Evolutionary conservation across 2,329 filamentous ascomycete genomes (phyloP), one percentile per base, ranked within the genome.

Genomic region (Trichophyton equinum): DNA sequence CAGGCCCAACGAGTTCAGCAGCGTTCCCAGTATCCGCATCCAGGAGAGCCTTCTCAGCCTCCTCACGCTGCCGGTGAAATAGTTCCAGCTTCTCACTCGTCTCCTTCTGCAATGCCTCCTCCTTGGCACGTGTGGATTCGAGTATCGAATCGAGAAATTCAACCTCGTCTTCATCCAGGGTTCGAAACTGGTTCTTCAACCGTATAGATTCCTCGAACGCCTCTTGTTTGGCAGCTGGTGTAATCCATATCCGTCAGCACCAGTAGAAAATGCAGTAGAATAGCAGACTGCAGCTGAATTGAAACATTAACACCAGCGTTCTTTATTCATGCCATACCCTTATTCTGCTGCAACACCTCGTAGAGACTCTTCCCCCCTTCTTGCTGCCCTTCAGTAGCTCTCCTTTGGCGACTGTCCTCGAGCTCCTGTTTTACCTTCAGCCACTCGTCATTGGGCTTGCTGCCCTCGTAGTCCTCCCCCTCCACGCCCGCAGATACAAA

Each of bases 11-110:
- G 9, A 57, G 58, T 2, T 64, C 49, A 9, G 20, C 61, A n/a
- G 61, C 59, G 27, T 73, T 69, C 11, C 65, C 71, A 4, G 70
- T 68, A n/a, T 68, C 70, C 22, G 73, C 70, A 53, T 76, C 75
- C 8, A 74, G 61, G 8, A 76, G 67, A 64, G 72, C 60, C 65
- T 78, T 78, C 69, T 85, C 82, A 0, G 78, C 81, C 64, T 83
- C 79, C 64, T 85, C 81, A 62, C 81, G 82, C 66, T 82, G 80
- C 63, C 76, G 77, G 33, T 82, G 78, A 65, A 86, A 86, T 1
- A 75, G 67, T 46, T 84, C 81, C 9, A 86, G 71, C 67, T 82
- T 80, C 64, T 84, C 81, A 4, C 74, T 73, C 0, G 82, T 85
- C 65, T 86, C 81, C 65, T 78, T 81, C 66, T 77, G 80, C 51